Percentiles rank a stretch among this genome's conserved stretches.
phyloP scores from a whole-genome alignment of 805 yeast genomes.

The Nadsonia fulvescens region DNA sequence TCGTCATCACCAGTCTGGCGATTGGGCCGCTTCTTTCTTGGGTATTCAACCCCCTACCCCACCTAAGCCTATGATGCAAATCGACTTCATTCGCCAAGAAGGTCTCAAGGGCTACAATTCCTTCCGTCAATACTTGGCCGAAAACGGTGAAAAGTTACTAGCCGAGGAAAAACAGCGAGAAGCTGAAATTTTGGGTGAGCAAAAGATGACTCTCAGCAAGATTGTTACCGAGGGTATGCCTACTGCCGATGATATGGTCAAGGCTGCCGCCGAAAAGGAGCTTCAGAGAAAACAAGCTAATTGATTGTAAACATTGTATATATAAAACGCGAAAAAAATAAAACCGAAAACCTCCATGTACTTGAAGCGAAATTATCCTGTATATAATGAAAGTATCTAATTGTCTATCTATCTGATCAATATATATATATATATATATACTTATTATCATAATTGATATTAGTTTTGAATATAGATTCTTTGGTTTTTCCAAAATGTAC shows the following conservation, averaged over 20 bases:
- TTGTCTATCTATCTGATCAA: no score
- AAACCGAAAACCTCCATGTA: no score
- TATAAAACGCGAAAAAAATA: no score
- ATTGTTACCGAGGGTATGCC: constrained; percentile 52
- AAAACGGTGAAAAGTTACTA: constrained; percentile 42
- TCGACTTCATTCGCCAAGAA: constrained; percentile 77
- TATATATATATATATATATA: no score
- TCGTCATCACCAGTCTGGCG: constrained; percentile 29
- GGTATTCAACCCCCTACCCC: constrained; percentile 40
- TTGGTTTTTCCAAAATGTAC: no score
- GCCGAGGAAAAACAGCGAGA: constrained; percentile 30
- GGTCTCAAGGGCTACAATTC: constrained; percentile 79
- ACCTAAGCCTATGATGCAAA: constrained; percentile 53
- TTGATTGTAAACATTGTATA: no score
- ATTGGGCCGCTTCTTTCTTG: constrained; percentile 40
- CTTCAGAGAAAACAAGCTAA: no score
- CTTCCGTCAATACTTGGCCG: constrained; percentile 67
- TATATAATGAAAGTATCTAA: no score
- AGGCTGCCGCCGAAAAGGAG: constrained; percentile 10
- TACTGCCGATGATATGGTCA: constrained; percentile 18
- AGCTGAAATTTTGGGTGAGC: constrained; percentile 66
- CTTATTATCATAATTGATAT: no score
- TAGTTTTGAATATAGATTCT: no score
- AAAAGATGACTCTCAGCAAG: constrained; percentile 71
- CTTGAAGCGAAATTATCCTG: no score